phyloP scores from a whole-genome alignment of 2,329 filamentous ascomycete genomes.

The Leptographium lundbergii region DNA sequence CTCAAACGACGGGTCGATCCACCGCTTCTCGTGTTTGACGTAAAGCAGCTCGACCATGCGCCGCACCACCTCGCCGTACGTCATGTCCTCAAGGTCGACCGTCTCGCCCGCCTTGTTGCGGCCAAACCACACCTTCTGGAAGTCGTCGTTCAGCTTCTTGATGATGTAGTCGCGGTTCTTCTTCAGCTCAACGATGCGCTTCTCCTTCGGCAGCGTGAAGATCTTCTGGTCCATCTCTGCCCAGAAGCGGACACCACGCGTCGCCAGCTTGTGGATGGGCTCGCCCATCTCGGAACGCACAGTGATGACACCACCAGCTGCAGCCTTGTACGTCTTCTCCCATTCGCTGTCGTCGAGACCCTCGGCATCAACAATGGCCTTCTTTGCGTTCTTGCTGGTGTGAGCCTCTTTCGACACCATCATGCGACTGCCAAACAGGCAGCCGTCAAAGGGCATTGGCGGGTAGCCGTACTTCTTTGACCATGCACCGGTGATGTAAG shows the following conservation, averaged over 20 bases:
- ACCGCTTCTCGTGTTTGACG: conserved; percentile 78
- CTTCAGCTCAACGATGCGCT: conserved; percentile 75
- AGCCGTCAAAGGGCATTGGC: conserved; percentile 88
- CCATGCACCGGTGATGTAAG: conserved; percentile 83
- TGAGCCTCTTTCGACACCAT: conserved; percentile 91
- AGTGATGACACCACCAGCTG: conserved; percentile 87
- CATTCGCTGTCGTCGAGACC: conserved; percentile 73
- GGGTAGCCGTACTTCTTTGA: conserved; percentile 78
- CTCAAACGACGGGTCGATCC: conserved; percentile 79
- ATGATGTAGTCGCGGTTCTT: conserved; percentile 87
- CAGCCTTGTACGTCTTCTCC: conserved; percentile 88
- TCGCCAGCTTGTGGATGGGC: conserved; percentile 97
- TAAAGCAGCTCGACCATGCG: conserved; percentile 86
- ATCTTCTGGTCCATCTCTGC: conserved; percentile 98
- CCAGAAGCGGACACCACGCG: conserved; percentile 92
- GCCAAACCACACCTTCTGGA: conserved; percentile 95
- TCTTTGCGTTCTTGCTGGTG: conserved; percentile 76
- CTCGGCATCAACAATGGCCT: conserved; percentile 76
- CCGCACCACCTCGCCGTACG: conserved; percentile 75
- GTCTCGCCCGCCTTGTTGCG: conserved; percentile 68
- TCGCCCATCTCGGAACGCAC: conserved; percentile 98
- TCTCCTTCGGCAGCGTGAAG: conserved; percentile 90
- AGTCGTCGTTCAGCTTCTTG: conserved; percentile 89
- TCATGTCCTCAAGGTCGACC: conserved; percentile 91
- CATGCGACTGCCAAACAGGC: conserved; percentile 81